Conservation (phyloP, 2,329 filamentous ascomycete species). For the Nemania sp. region DNA sequence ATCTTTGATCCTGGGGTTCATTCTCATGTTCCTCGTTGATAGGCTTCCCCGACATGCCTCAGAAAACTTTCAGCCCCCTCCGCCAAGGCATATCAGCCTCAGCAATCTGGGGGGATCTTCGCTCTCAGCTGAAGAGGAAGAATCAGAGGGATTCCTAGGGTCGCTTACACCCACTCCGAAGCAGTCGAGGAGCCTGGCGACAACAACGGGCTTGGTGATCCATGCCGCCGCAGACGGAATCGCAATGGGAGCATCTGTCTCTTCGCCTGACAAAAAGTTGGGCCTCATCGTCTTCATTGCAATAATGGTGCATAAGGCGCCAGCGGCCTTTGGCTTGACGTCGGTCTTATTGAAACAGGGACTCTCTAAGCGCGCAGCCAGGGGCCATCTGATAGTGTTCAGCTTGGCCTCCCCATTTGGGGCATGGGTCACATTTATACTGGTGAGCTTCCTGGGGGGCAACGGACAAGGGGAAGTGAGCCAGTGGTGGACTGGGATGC, state of each 20-base stretch:
- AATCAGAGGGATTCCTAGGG: slow-evolving; percentile 62
- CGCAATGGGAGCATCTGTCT: slow-evolving; percentile 87
- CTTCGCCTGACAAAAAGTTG: slow-evolving; percentile 71
- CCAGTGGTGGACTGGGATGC: slow-evolving; percentile 88
- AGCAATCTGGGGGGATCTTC: slow-evolving; percentile 70
- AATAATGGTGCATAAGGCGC: slow-evolving; percentile 97
- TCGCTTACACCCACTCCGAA: slow-evolving; percentile 60
- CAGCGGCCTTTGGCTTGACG: slow-evolving; percentile 91
- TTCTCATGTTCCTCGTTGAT: slow-evolving; percentile 96
- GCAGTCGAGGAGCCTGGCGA: slow-evolving; percentile 69
- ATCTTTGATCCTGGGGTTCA: slow-evolving; percentile 83
- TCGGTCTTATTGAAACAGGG: slow-evolving; percentile 90
- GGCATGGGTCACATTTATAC: slow-evolving; percentile 78
- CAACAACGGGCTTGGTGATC: slow-evolving; percentile 92
- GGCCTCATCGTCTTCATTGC: slow-evolving; percentile 93
- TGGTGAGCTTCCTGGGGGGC: slow-evolving; percentile 74
- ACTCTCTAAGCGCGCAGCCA: slow-evolving; percentile 79
- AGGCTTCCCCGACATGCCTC: slow-evolving; percentile 75
- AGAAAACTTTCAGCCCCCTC: slow-evolving; percentile 64
- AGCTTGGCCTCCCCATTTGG: slow-evolving; percentile 88
- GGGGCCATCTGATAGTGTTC: slow-evolving; percentile 86
- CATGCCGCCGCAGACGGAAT: slow-evolving; percentile 95
- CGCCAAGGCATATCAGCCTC: slow-evolving; percentile 83
- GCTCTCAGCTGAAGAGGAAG: slow-evolving; percentile 54
- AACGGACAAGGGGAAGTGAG: slow-evolving; percentile 63